Conservation (phyloP, 1,284 basidiomycete genomes). For the Leccinum griseonigrum region DNA sequence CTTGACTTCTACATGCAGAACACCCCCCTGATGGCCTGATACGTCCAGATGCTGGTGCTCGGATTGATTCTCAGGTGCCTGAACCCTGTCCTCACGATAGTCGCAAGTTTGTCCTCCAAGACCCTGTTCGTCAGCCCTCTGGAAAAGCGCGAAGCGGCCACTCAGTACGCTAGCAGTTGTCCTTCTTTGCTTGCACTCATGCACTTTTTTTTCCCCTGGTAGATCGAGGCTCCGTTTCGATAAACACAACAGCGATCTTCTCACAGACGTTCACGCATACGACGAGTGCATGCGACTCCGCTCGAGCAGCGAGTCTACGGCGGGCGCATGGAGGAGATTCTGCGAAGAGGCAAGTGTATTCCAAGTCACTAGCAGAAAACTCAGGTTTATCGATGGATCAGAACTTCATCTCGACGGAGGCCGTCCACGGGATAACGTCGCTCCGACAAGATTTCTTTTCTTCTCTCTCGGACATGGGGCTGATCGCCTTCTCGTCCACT, state of each 20-base stretch:
- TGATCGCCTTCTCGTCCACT: conserved; percentile 50
- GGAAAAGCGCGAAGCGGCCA: conserved; percentile 81
- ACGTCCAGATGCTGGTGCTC: conserved; percentile 76
- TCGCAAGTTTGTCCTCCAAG: conserved; percentile 84
- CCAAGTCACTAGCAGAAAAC: background rate
- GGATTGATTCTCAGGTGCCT: conserved; percentile 81
- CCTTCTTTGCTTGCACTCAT: background rate
- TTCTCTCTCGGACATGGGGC: conserved; percentile 73
- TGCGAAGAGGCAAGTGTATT: conserved; percentile 65
- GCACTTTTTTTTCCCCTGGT: background rate
- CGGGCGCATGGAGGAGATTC: conserved; percentile 55
- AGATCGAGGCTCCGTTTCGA: conserved; percentile 73
- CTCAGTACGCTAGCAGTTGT: conserved; percentile 43
- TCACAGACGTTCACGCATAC: conserved; percentile 82
- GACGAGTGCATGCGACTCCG: conserved; percentile 61
- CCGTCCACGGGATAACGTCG: conserved; percentile 79
- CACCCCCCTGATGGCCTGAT: conserved; percentile 5
- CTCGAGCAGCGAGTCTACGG: conserved; percentile 45
- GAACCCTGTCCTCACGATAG: conserved; percentile 75
- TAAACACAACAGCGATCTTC: conserved; percentile 78
- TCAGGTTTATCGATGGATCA: conserved; percentile 28
- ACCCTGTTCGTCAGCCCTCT: conserved; percentile 81
- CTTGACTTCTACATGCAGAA: background rate
- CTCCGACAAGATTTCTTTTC: conserved; percentile 78
- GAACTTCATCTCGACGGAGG: conserved; percentile 81